Conservation (phyloP, 2,329 filamentous ascomycete genomes). For the Aureobasidium namibiae region DNA sequence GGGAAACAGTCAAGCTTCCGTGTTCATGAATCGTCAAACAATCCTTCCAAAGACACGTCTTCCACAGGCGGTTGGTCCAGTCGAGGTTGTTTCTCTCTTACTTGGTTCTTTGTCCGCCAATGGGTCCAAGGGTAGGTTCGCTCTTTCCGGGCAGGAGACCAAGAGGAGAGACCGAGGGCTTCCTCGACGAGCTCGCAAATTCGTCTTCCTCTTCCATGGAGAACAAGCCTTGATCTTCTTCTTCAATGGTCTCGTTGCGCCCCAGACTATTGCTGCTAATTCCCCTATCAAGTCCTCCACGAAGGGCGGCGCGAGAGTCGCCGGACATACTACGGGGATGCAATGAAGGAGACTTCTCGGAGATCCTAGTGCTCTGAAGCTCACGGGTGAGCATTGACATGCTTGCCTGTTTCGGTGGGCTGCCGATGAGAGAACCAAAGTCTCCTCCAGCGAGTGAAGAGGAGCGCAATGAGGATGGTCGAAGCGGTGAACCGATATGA, state of each 20-base stretch:
- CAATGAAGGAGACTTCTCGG: constrained; percentile 6
- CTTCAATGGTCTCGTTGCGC: constrained; percentile 21
- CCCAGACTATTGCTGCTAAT: constrained; percentile 22
- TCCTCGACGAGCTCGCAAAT: neutral
- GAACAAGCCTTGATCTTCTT: constrained; percentile 24
- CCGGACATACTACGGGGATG: constrained; percentile 17
- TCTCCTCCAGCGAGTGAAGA: constrained; percentile 38
- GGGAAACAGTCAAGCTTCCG: neutral
- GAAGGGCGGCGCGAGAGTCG: constrained; percentile 3
- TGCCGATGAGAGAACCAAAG: constrained; percentile 42
- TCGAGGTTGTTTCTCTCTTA: neutral
- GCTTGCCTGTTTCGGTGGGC: constrained; percentile 47
- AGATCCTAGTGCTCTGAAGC: constrained; percentile 24
- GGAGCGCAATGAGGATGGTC: constrained; percentile 36
- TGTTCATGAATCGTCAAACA: constrained; percentile 10
- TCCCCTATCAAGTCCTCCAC: constrained; percentile 19
- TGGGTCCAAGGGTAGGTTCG: constrained; percentile 12
- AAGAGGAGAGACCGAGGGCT: constrained; percentile 1
- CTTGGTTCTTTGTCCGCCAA: constrained; percentile 12
- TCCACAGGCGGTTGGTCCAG: neutral
- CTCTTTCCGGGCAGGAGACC: constrained; percentile 12
- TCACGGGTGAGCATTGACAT: constrained; percentile 56
- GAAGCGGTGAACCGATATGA: constrained; percentile 58
- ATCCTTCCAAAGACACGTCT: neutral
- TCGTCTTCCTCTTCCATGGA: constrained; percentile 24